Base-by-base conservation (phyloP, 768 basidiomycete genomes). In the Termitomyces sp. region DNA sequence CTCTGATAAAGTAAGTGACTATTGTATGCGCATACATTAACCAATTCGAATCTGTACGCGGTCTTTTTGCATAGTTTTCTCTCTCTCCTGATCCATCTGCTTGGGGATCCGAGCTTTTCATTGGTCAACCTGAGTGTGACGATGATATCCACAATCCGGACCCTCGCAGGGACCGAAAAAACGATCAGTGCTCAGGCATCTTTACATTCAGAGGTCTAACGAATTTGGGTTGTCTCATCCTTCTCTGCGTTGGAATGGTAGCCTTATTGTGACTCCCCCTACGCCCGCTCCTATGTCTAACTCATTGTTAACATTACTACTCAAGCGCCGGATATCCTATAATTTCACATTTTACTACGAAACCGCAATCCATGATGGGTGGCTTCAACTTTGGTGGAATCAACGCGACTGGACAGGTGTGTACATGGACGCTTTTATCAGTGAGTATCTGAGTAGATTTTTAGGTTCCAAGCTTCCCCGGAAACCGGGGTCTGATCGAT, bases 301-400 rank as follows among this genome's bases (percentile, higher is more conserved):
- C 33, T 45, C 50, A 48, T 54, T 36, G 46, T 26, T 58, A 26
- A 47, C 52, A 34, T 34, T 34, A 47, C 51, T 18, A 45, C 18
- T 34, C 41, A 58, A 87, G 85, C 64, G 85, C 81, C 42, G 86
- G 84, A 44, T 88, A 85, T 65, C 85, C 86, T 48, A 59, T 86
- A 22, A 76, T 84, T 62, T 78, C 82, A 7, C 84, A 82, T 68
- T 82, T 87, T 60, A 79, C 78, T 4, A 60, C 69, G 31, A 72
- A 69, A 22, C 61, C 67, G 24, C 73, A 74, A 37, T 83, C 81
- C 5, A 79, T 71, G 13, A 68, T 79, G 26, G 84, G 84, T 12
- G 86, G 83, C 5, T 92, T 87, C 65, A 88, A 87, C 67, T 62
- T 91, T 18, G 90, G 90, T 18, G 90, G 90, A 5, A 87, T 85